phyloP scores from a whole-genome alignment of 495 filamentous ascomycete species.

The Xylaria venustula region DNA sequence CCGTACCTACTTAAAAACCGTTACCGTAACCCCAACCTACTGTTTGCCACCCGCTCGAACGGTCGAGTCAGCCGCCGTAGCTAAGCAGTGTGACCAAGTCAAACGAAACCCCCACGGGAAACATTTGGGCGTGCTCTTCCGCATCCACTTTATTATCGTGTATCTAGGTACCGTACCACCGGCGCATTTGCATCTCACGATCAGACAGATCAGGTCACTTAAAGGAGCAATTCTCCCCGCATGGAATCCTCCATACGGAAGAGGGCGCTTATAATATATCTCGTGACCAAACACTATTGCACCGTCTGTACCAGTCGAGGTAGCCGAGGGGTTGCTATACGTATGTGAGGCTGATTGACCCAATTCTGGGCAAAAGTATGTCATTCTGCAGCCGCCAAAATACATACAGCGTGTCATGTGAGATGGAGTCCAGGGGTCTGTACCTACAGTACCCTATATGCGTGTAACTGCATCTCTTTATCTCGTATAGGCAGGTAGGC shows the following conservation, averaged over 20 bases:
- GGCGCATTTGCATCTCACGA: neutral
- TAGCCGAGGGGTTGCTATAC: neutral
- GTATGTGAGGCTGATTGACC: constrained; percentile 8
- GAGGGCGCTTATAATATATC: too few relatives aligned
- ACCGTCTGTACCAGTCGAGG: neutral
- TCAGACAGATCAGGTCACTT: neutral
- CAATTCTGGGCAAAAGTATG: neutral
- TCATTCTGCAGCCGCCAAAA: neutral
- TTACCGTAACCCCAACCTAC: neutral
- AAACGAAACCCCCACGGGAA: neutral
- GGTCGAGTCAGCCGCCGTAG: neutral
- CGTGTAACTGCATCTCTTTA: neutral
- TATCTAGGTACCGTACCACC: neutral
- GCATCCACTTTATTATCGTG: constrained; percentile 2
- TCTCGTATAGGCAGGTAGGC: neutral
- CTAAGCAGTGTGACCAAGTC: neutral
- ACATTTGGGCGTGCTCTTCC: too few relatives aligned
- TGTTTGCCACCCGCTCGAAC: neutral
- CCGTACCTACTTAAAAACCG: too few relatives aligned
- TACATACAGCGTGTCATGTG: constrained; percentile 4
- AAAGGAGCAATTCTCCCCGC: neutral
- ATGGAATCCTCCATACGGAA: too few relatives aligned
- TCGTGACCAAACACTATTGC: neutral
- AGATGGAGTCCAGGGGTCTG: neutral
- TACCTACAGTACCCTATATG: neutral